Evolutionary conservation across 1,284 basidiomycete genomes (phyloP).

Genomic region (Cystobasidium sp.): DNA sequence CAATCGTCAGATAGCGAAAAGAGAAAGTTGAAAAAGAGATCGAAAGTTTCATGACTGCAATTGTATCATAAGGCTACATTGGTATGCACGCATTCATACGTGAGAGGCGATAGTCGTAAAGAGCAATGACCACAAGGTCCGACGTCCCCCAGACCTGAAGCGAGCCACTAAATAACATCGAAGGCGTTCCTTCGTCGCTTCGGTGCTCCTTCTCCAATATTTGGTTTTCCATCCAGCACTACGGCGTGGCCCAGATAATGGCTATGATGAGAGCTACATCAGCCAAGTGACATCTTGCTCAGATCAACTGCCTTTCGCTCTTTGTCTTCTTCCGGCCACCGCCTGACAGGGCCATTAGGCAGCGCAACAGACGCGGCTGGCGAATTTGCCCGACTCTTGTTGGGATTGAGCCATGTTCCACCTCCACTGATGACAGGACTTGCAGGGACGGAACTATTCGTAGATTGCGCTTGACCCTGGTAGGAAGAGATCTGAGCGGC

Average conservation of each 20-base stretch:
- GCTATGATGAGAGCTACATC: not conserved
- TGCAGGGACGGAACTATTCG: constrained; percentile 7
- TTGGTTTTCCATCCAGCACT: not conserved
- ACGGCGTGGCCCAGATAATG: not conserved
- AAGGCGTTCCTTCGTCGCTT: not conserved
- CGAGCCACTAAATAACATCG: not conserved
- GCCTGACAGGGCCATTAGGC: constrained; percentile 1
- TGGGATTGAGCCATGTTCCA: constrained; percentile 24
- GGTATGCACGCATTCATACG: too few relatives aligned
- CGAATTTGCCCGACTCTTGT: constrained; percentile 25
- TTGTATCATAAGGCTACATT: too few relatives aligned
- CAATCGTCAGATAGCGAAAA: too few relatives aligned
- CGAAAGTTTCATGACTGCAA: too few relatives aligned
- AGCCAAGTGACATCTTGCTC: constrained; percentile 40
- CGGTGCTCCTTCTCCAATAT: not conserved
- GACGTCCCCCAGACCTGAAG: not conserved
- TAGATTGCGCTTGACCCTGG: not conserved
- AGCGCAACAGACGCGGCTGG: constrained; percentile 7
- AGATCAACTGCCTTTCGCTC: constrained; percentile 32
- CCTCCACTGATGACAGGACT: constrained; percentile 11
- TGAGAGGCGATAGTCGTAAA: too few relatives aligned
- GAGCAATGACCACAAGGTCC: too few relatives aligned
- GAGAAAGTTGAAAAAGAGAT: too few relatives aligned
- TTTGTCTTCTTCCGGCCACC: constrained; percentile 24
- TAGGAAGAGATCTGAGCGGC: constrained; percentile 24